Evolutionary conservation across 345 rosid species (phyloP).

Genomic region (Heritiera littoralis): DNA sequence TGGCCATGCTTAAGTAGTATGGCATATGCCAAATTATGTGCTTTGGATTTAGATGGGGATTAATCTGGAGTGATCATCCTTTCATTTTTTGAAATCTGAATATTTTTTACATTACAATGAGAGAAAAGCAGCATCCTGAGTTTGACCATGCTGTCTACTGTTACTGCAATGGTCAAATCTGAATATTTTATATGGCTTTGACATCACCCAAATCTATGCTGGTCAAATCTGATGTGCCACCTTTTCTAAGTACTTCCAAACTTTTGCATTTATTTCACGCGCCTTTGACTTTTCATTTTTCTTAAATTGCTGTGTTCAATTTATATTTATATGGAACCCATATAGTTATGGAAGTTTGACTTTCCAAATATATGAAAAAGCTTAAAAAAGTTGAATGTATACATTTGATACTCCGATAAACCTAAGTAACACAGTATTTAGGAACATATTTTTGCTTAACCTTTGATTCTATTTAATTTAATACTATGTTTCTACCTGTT

Average conservation of each 20-base stretch:
- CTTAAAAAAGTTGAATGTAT: neutral
- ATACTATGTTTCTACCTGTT: neutral
- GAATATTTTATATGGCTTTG: neutral
- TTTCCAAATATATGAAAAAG: no score
- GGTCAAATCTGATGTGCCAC: slow-evolving; percentile 2
- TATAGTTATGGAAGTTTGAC: no score
- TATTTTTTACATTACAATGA: slow-evolving; percentile 5
- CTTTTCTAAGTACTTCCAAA: neutral
- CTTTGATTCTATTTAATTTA: neutral
- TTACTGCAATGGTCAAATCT: neutral
- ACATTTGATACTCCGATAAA: no score
- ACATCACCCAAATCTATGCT: neutral
- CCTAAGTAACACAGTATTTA: neutral
- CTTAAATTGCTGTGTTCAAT: no score
- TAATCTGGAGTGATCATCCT: neutral
- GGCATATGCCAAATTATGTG: neutral
- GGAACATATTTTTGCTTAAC: neutral
- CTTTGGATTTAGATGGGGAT: neutral
- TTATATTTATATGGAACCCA: no score
- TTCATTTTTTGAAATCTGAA: slow-evolving; percentile 5
- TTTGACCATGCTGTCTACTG: slow-evolving; percentile 14
- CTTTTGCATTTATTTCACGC: neutral
- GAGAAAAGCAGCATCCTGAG: neutral
- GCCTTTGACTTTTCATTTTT: neutral
- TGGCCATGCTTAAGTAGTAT: neutral